A percentile compares a stretch with the other conserved stretches of the same genome.
phyloP scores from a whole-genome alignment of 805 yeast genomes.

The Lipomyces japonicus region DNA sequence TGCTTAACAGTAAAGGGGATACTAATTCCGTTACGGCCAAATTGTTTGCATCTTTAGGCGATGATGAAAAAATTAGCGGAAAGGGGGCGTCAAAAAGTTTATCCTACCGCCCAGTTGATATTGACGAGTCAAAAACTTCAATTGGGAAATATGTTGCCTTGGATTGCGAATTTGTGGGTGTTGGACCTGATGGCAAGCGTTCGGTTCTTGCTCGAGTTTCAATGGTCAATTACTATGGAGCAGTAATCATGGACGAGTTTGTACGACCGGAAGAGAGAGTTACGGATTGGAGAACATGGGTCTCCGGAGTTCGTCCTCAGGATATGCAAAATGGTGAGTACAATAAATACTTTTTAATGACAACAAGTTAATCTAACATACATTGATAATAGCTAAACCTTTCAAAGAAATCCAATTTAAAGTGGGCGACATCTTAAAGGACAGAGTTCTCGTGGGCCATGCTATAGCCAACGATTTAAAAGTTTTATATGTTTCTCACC shows the following conservation, averaged over 20 bases:
- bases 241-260: slow-evolving; percentile 63
- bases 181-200: slow-evolving; percentile 63
- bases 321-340: slow-evolving; percentile 50
- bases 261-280: slow-evolving; percentile 74
- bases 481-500: slow-evolving; percentile 64
- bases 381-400: slow-evolving; percentile 48
- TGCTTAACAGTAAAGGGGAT: not conserved
- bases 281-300: slow-evolving; percentile 91
- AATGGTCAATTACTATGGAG: slow-evolving; percentile 77
- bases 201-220: slow-evolving; percentile 85
- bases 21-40: slow-evolving; percentile 15
- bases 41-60: slow-evolving; percentile 16
- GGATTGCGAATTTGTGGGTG: slow-evolving; percentile 94
- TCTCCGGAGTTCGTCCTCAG: slow-evolving; percentile 73
- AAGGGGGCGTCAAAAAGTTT: not conserved
- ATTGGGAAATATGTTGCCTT: slow-evolving; percentile 75
- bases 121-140: slow-evolving; percentile 28
- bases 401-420: slow-evolving; percentile 63
- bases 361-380: not conserved
- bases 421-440: slow-evolving; percentile 52
- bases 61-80: not conserved
- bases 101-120: slow-evolving; percentile 20
- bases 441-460: slow-evolving; percentile 73
- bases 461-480: slow-evolving; percentile 76
- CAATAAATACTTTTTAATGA: not conserved